Conservation (phyloP, 345 rosid species). For the Brassica juncea region DNA sequence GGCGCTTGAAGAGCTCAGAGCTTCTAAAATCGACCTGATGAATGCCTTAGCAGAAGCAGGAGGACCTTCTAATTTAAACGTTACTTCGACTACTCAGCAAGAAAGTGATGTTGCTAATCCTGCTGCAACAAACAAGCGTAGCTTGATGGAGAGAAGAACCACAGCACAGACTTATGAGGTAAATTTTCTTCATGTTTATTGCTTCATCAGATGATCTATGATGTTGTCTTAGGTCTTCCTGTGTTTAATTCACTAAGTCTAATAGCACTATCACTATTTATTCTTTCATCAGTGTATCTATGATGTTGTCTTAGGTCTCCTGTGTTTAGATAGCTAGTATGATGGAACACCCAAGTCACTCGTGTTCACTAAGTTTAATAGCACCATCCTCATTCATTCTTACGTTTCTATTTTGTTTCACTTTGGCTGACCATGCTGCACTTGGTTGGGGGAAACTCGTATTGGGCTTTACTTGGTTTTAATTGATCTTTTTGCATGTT, state of each 20-base stretch:
- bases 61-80: slow-evolving; percentile 14
- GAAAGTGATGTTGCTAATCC: slow-evolving; percentile 20
- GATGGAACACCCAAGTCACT: neutral
- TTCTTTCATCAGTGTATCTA: neutral
- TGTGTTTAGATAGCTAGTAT: slow-evolving; percentile 6
- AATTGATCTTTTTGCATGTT: slow-evolving; percentile 2
- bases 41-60: slow-evolving; percentile 27
- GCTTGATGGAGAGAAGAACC: slow-evolving; percentile 38
- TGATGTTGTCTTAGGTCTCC: no score
- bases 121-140: slow-evolving; percentile 15
- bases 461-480: slow-evolving; percentile 5
- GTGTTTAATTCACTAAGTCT: slow-evolving; percentile 6
- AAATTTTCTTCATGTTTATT: neutral
- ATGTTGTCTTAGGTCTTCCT: neutral
- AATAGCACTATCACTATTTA: neutral
- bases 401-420: neutral
- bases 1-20: slow-evolving; percentile 26
- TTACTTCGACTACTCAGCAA: neutral
- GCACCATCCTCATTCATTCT: neutral
- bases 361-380: neutral
- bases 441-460: neutral
- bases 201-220: slow-evolving; percentile 3
- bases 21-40: slow-evolving; percentile 25
- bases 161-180: slow-evolving; percentile 37
- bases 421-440: slow-evolving; percentile 15